phyloP scores from a whole-genome alignment of 2,329 filamentous ascomycete genomes.

The Phaeosphaeria sp. region DNA sequence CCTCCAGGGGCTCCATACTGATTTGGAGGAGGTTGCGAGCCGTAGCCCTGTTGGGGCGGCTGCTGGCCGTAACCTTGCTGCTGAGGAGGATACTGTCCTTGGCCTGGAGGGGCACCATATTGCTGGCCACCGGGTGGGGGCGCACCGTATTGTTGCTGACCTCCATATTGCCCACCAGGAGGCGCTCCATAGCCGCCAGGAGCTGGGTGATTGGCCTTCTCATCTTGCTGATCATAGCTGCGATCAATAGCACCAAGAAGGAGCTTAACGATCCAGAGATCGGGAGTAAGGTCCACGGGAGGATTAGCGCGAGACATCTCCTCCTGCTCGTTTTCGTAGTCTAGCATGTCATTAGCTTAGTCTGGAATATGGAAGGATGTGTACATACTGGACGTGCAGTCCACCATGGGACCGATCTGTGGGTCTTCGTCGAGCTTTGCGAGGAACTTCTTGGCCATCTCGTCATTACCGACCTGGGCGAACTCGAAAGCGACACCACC shows the following conservation, averaged over 20 bases:
- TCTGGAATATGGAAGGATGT: not conserved
- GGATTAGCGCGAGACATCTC: constrained; percentile 69
- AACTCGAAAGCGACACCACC: constrained; percentile 71
- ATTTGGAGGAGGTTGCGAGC: constrained; percentile 6
- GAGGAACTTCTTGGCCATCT: constrained; percentile 69
- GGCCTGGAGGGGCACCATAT: constrained; percentile 19
- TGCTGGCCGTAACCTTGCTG: constrained; percentile 12
- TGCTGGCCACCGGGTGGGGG: constrained; percentile 29
- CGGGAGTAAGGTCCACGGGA: constrained; percentile 68
- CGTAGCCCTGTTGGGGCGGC: constrained; percentile 21
- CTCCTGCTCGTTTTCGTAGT: constrained; percentile 71
- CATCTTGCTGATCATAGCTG: constrained; percentile 70
- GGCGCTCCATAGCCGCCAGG: constrained; percentile 38
- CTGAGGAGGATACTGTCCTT: constrained; percentile 15
- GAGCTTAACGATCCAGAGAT: constrained; percentile 72
- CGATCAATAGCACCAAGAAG: constrained; percentile 71
- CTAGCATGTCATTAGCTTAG: constrained; percentile 40
- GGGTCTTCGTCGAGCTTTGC: constrained; percentile 69
- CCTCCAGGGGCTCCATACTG: constrained; percentile 2
- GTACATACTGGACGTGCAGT: constrained; percentile 71
- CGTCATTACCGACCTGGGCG: constrained; percentile 72
- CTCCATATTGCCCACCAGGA: constrained; percentile 40
- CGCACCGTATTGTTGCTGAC: constrained; percentile 23
- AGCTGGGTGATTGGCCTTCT: constrained; percentile 57
- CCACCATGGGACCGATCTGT: constrained; percentile 65